Percentiles rank a stretch among this genome's conserved stretches.
These are phyloP conservation scores for Catharanthus roseus DNA, from an alignment of 257 asterid genomes.

Conservation along the genomic window DNA sequence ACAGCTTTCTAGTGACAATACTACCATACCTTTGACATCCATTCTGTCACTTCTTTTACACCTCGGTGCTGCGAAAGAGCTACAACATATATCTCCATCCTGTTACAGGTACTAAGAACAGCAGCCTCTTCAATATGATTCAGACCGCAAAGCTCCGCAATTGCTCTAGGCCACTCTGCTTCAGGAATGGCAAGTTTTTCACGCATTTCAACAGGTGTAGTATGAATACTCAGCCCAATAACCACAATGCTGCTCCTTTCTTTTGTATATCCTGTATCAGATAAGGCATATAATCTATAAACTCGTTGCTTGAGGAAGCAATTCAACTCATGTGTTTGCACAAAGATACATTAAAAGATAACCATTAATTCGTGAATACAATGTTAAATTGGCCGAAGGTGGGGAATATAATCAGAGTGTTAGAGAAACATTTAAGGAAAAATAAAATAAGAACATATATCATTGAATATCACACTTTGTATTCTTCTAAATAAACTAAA, in stretches of 20 bases:
- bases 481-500: neutral
- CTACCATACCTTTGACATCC: constrained; percentile 83
- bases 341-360: neutral
- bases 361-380: neutral
- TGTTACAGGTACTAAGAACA: constrained; percentile 90
- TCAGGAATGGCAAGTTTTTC: constrained; percentile 94
- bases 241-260: constrained; percentile 89
- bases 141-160: constrained; percentile 69
- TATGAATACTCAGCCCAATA: constrained; percentile 79
- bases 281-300: neutral
- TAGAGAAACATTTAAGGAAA: neutral
- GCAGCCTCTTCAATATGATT: constrained; percentile 98
- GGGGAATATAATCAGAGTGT: neutral
- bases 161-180: constrained; percentile 94
- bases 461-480: neutral
- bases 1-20: neutral
- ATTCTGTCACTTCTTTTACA: constrained; percentile 90
- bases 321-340: neutral
- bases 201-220: constrained; percentile 85
- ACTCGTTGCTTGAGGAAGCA: neutral
- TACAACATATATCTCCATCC: constrained; percentile 89
- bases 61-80: constrained; percentile 96
- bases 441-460: neutral
- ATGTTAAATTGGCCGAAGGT: neutral
- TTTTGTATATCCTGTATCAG: constrained; percentile 67